Evolutionary conservation across 2,329 filamentous ascomycete genomes (phyloP).

Genomic region (Didymella pinodella): DNA sequence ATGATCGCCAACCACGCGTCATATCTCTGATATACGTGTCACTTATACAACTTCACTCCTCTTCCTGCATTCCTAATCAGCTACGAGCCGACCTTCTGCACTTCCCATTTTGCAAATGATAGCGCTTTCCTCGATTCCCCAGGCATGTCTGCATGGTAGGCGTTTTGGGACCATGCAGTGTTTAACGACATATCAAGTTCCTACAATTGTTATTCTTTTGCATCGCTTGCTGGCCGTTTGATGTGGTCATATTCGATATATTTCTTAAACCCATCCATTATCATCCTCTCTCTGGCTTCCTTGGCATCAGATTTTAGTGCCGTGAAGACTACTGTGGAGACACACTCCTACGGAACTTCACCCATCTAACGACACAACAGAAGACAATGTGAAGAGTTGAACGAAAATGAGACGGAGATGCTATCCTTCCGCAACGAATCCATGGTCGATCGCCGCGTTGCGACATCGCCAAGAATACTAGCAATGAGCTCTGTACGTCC

Average conservation of each 20-base stretch:
- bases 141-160: constrained; percentile 19
- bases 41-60: neutral
- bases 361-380: constrained; percentile 1
- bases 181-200: neutral
- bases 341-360: neutral
- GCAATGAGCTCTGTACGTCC: neutral
- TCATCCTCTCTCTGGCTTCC: neutral
- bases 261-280: neutral
- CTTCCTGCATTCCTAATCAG: neutral
- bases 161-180: constrained; percentile 3
- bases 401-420: neutral
- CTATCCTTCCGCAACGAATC: neutral
- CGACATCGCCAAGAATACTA: neutral
- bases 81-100: neutral
- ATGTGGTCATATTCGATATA: neutral
- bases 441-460: neutral
- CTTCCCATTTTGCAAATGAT: neutral
- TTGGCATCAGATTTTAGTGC: neutral
- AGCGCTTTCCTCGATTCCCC: neutral
- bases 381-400: neutral
- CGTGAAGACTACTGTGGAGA: neutral
- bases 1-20: constrained; percentile 20
- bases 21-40: neutral
- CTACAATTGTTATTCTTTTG: neutral
- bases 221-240: constrained; percentile 10